Evolutionary conservation across 441 rosid species (phyloP).

Genomic region (Pelargonium myrrhifolium): DNA sequence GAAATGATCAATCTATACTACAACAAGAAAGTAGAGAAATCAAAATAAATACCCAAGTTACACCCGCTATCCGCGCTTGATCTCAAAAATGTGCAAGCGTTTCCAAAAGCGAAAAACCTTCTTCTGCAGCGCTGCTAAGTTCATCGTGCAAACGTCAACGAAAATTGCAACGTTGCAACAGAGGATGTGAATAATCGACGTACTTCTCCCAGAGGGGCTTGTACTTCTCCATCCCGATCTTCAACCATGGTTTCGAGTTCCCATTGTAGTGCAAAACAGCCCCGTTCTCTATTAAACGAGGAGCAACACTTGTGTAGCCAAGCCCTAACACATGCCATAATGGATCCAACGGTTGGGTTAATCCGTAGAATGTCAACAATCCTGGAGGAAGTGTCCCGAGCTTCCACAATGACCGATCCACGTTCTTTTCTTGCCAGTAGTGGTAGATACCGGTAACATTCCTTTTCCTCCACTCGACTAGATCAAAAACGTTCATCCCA

Average conservation of each 20-base stretch:
- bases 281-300: slow-evolving; percentile 67
- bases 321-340: slow-evolving; percentile 85
- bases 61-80: slow-evolving; percentile 12
- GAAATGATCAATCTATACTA: not conserved
- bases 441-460: slow-evolving; percentile 88
- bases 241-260: slow-evolving; percentile 93
- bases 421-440: slow-evolving; percentile 89
- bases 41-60: slow-evolving; percentile 7
- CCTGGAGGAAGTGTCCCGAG: slow-evolving; percentile 96
- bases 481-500: slow-evolving; percentile 90
- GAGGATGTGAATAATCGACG: slow-evolving; percentile 66
- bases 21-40: not conserved
- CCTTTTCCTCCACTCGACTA: slow-evolving; percentile 80
- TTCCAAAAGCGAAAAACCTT: not conserved
- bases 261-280: slow-evolving; percentile 95
- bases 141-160: slow-evolving; percentile 30
- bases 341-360: slow-evolving; percentile 70
- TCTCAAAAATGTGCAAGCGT: not conserved
- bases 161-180: slow-evolving; percentile 77
- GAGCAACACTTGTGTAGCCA: slow-evolving; percentile 78
- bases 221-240: slow-evolving; percentile 87
- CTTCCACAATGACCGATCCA: slow-evolving; percentile 84
- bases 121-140: too few species aligned
- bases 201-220: slow-evolving; percentile 89
- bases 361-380: slow-evolving; percentile 75